Percentiles rank a stretch among this genome's conserved stretches.
Conservation (phyloP, 176 grass and related monocot species). For the Miscanthus lutarioriparius region DNA sequence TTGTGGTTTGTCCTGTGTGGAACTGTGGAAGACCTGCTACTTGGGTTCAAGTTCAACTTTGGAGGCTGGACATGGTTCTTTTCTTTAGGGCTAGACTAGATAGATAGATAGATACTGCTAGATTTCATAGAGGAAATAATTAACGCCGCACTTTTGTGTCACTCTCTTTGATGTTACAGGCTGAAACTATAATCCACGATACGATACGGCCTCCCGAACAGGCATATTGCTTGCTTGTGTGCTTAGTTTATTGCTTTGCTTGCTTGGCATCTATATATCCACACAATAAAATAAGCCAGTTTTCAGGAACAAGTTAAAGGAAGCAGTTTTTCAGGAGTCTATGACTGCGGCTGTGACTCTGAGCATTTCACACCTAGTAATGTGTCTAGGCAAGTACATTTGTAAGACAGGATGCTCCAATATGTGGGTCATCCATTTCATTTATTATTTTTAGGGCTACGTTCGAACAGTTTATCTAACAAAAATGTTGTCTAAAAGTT, state of each 20-base stretch:
- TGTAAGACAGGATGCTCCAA: neutral
- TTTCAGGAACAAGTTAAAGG: neutral
- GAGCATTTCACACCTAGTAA: neutral
- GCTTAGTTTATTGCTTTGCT: neutral
- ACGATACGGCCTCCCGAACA: too few relatives aligned
- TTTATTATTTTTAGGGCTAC: too few relatives aligned
- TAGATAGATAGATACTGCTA: neutral
- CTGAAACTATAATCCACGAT: too few relatives aligned
- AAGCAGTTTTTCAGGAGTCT: neutral
- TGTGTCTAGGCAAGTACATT: neutral
- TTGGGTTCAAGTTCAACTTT: neutral
- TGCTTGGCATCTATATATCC: neutral
- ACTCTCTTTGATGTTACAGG: neutral
- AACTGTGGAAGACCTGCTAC: slow-evolving; percentile 16
- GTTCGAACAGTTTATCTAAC: too few relatives aligned
- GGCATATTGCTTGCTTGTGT: too few relatives aligned
- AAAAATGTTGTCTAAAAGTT: too few relatives aligned
- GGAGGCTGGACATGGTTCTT: neutral
- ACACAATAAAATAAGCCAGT: neutral
- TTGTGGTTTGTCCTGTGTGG: neutral
- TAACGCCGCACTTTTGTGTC: neutral
- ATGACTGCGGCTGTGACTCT: neutral
- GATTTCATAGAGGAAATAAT: neutral
- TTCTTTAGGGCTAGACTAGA: neutral
- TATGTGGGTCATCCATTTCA: neutral